These are phyloP conservation scores for Aspergillus puulaauensis DNA, from an alignment of 2,329 filamentous ascomycete genomes.

Conservation along the genomic window DNA sequence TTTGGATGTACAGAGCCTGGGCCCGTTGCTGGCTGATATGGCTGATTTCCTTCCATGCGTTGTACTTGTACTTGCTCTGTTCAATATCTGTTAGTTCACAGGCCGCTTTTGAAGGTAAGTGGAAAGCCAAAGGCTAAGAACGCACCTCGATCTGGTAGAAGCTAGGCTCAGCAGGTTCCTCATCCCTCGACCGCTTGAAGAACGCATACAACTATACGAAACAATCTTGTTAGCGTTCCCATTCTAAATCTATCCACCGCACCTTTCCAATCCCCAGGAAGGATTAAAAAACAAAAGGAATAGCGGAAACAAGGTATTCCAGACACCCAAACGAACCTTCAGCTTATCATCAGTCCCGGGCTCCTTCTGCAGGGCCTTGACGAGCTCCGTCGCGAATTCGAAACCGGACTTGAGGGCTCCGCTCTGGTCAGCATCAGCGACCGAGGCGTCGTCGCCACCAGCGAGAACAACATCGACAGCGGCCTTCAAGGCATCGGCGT, in stretches of 20 bases:
- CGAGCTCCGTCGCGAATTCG: conserved; percentile 31
- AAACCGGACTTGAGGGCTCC: conserved; percentile 29
- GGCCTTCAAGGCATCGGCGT: conserved; percentile 24
- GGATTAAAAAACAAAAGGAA: too few relatives aligned
- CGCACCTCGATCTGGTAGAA: conserved; percentile 21
- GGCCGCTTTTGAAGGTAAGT: too few relatives aligned
- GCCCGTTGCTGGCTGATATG: conserved; percentile 66
- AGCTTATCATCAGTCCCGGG: conserved; percentile 27
- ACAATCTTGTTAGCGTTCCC: not conserved
- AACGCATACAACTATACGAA: conserved; percentile 19
- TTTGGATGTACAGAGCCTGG: conserved; percentile 72
- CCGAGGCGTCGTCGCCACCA: conserved; percentile 17
- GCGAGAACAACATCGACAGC: conserved; percentile 25
- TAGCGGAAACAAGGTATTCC: too few relatives aligned
- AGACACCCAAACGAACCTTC: conserved; percentile 28
- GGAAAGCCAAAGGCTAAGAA: not conserved
- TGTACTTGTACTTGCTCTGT: conserved; percentile 77
- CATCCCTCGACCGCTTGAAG: conserved; percentile 17
- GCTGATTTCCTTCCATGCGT: conserved; percentile 70
- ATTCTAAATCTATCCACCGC: not conserved
- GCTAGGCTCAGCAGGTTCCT: conserved; percentile 18
- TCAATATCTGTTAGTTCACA: not conserved
- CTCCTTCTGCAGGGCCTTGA: conserved; percentile 28
- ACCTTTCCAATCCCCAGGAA: too few relatives aligned
- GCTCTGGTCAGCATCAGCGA: conserved; percentile 16